Percentiles rank a stretch among this genome's conserved stretches.
Evolutionary conservation across 2,329 filamentous ascomycete genomes (phyloP).

Genomic region (Claviceps capensis): DNA sequence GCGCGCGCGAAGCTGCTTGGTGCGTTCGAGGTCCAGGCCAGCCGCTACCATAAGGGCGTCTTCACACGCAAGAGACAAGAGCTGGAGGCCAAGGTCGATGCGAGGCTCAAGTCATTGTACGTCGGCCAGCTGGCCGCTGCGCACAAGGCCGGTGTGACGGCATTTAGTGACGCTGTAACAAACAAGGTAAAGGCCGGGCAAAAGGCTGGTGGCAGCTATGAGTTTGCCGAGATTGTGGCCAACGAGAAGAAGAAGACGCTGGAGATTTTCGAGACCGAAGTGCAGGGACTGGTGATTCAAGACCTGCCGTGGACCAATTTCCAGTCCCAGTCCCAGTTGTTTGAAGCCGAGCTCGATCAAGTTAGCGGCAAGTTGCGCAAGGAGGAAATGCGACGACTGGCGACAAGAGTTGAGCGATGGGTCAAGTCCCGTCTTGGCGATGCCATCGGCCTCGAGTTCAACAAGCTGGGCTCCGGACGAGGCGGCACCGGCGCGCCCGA

Average conservation of each 20-base stretch:
- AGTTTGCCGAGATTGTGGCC: constrained; percentile 88
- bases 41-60: constrained; percentile 92
- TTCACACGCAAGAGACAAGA: constrained; percentile 77
- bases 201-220: constrained; percentile 80
- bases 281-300: constrained; percentile 59
- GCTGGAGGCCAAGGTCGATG: constrained; percentile 74
- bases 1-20: constrained; percentile 62
- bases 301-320: constrained; percentile 83
- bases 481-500: constrained; percentile 72
- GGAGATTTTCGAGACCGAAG: constrained; percentile 62
- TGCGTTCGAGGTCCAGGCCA: constrained; percentile 81
- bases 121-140: constrained; percentile 76
- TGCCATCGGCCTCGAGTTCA: constrained; percentile 85
- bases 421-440: constrained; percentile 79
- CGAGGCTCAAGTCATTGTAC: constrained; percentile 77
- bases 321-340: constrained; percentile 62
- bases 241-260: constrained; percentile 67
- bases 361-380: constrained; percentile 74
- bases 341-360: constrained; percentile 82
- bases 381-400: constrained; percentile 90
- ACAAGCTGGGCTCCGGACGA: constrained; percentile 81
- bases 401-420: constrained; percentile 85
- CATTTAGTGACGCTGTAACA: constrained; percentile 82
- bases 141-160: constrained; percentile 73
- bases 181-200: constrained; percentile 79